Conservation (phyloP, 2,329 filamentous ascomycete species). For the Ceratocystis ficicola region DNA sequence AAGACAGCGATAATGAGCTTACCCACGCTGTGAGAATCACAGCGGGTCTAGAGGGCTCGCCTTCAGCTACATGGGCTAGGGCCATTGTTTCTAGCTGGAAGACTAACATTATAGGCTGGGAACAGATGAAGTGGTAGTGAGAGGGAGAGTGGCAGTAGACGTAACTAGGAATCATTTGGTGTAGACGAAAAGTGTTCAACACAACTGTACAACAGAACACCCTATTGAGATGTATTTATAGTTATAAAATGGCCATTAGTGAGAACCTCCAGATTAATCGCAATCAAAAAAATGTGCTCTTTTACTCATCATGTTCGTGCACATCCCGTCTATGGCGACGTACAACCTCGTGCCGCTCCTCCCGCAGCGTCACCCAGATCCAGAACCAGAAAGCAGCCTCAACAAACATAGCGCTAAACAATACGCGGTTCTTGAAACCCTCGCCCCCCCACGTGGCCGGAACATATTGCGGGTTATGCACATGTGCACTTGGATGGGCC, state of each 20-base stretch:
- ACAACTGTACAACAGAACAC: background rate
- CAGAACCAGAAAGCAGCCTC: conserved; percentile 83
- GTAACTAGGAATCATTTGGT: background rate
- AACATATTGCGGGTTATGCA: conserved; percentile 30
- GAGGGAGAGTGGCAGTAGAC: conserved; percentile 23
- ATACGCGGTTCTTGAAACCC: conserved; percentile 66
- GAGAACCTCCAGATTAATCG: background rate
- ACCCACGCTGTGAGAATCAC: conserved; percentile 69
- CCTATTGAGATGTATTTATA: background rate
- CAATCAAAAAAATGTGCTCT: background rate
- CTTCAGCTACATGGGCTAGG: conserved; percentile 36
- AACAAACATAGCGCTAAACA: conserved; percentile 75
- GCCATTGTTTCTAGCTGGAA: conserved; percentile 25
- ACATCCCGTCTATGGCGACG: conserved; percentile 26
- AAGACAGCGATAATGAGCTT: conserved; percentile 72
- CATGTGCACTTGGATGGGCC: conserved; percentile 30
- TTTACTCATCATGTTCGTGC: conserved; percentile 19
- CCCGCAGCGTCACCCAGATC: conserved; percentile 59
- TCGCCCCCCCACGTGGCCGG: conserved; percentile 45
- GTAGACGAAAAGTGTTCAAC: background rate
- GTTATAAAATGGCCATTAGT: background rate
- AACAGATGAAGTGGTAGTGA: conserved; percentile 25
- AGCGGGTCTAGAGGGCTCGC: conserved; percentile 64
- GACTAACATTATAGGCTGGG: conserved; percentile 26
- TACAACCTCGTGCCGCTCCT: conserved; percentile 43